phyloP scores from a whole-genome alignment of 202 grass and related monocot genomes.

The Zoysia matrella region DNA sequence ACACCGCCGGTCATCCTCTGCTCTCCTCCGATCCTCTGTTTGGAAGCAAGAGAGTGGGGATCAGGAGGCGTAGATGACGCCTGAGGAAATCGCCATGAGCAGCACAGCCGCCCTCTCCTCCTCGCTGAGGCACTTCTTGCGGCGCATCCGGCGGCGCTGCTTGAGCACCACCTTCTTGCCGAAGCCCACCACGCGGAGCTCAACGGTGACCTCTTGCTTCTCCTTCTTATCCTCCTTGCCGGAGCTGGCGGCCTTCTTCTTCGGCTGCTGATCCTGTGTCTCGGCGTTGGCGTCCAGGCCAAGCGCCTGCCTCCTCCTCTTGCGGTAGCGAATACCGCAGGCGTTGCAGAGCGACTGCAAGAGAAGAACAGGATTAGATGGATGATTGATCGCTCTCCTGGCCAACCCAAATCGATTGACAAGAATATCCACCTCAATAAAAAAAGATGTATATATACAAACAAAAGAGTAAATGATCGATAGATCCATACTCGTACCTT shows the following conservation, averaged over 20 bases:
- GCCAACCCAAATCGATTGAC: too few species aligned
- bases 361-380: too few species aligned
- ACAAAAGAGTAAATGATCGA: too few species aligned
- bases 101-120: conserved; percentile 79
- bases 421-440: too few species aligned
- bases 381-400: too few species aligned
- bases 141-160: conserved; percentile 58
- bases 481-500: conserved; percentile 26
- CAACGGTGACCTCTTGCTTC: conserved; percentile 32
- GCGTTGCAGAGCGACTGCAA: conserved; percentile 91
- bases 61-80: conserved; percentile 56
- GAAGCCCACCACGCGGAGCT: conserved; percentile 53
- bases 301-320: conserved; percentile 72
- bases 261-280: background rate
- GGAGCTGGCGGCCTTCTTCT: conserved; percentile 22
- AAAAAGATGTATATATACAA: background rate
- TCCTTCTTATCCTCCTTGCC: background rate
- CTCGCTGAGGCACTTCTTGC: conserved; percentile 59
- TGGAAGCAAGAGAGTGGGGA: background rate
- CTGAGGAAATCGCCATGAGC: conserved; percentile 81
- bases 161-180: conserved; percentile 55
- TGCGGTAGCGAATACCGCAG: conserved; percentile 91
- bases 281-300: conserved; percentile 20
- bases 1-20: background rate
- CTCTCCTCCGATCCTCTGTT: background rate